A percentile compares a stretch with the other conserved stretches of the same genome.
Conservation (phyloP, 352 stramenopile species). For the Pythium coloratum region DNA sequence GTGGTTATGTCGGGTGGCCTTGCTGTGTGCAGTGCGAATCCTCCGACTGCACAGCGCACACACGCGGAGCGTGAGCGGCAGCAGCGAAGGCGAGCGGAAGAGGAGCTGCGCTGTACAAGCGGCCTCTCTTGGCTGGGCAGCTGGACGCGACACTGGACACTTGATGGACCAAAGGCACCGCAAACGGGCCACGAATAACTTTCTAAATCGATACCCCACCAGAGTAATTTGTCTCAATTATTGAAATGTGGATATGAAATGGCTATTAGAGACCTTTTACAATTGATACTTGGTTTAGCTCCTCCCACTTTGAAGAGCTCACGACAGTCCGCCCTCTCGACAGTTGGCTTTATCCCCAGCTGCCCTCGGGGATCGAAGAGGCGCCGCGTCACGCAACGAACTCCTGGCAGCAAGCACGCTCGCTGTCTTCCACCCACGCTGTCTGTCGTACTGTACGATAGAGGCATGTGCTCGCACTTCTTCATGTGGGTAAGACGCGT, state of each 20-base stretch:
- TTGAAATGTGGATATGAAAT: neutral
- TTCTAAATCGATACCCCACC: neutral
- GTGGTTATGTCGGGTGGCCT: neutral
- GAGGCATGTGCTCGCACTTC: too few species aligned
- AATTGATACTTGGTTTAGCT: neutral
- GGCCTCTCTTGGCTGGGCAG: neutral
- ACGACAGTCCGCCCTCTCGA: neutral
- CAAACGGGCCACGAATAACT: neutral
- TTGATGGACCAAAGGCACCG: neutral
- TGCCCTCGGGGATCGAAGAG: neutral
- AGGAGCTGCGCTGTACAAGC: neutral
- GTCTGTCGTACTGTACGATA: too few species aligned
- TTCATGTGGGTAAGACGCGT: neutral
- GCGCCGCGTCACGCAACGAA: neutral
- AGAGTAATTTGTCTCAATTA: neutral
- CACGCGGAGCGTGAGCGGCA: constrained; percentile 2
- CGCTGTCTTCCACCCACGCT: neutral
- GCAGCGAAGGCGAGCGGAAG: constrained; percentile 2
- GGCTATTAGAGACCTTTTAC: neutral
- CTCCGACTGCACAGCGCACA: neutral
- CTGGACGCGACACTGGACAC: constrained; percentile 2
- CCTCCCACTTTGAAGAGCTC: neutral
- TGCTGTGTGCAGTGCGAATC: neutral
- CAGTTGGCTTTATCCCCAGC: neutral
- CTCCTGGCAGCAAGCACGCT: neutral